Evolutionary conservation across 768 basidiomycete species (phyloP).

Genomic region (Termitomyces sp.): DNA sequence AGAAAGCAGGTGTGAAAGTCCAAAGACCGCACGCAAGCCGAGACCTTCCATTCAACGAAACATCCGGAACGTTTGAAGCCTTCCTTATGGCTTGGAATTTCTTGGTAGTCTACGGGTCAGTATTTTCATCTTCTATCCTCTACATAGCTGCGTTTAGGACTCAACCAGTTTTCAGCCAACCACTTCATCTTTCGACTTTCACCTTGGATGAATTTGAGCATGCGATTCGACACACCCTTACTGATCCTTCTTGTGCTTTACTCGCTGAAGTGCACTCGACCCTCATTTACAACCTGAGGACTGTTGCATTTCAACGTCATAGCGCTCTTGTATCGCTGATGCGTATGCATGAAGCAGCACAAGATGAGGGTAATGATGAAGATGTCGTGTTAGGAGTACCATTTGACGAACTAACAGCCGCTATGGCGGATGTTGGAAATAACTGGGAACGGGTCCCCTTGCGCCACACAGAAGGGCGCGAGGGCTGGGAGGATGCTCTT

Average conservation of each 20-base stretch:
- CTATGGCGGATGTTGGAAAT: conserved; percentile 78
- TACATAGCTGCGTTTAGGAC: conserved; percentile 6
- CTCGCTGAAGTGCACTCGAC: conserved; percentile 86
- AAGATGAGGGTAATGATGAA: conserved; percentile 35
- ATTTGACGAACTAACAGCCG: conserved; percentile 56
- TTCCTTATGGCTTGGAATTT: conserved; percentile 95
- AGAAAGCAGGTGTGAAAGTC: conserved; percentile 67
- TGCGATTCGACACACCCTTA: conserved; percentile 69
- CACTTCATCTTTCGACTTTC: conserved; percentile 81
- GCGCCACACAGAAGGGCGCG: conserved; percentile 65
- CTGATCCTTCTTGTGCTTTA: conserved; percentile 67
- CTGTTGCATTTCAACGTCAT: conserved; percentile 71
- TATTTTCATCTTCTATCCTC: not conserved
- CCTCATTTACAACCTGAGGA: conserved; percentile 86
- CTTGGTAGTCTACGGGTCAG: conserved; percentile 88
- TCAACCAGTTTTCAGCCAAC: conserved; percentile 48
- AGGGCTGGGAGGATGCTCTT: conserved; percentile 90
- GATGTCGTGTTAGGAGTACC: conserved; percentile 44
- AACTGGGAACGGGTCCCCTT: conserved; percentile 81
- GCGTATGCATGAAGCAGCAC: conserved; percentile 34
- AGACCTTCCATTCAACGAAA: conserved; percentile 64
- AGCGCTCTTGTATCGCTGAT: conserved; percentile 67
- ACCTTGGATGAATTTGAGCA: conserved; percentile 91
- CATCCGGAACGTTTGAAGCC: conserved; percentile 64
- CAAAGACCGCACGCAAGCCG: conserved; percentile 63